Percentiles rank a stretch among this genome's conserved stretches.
Conservation (phyloP, 2,329 filamentous ascomycete genomes). For the Cladosporium oxysporum region DNA sequence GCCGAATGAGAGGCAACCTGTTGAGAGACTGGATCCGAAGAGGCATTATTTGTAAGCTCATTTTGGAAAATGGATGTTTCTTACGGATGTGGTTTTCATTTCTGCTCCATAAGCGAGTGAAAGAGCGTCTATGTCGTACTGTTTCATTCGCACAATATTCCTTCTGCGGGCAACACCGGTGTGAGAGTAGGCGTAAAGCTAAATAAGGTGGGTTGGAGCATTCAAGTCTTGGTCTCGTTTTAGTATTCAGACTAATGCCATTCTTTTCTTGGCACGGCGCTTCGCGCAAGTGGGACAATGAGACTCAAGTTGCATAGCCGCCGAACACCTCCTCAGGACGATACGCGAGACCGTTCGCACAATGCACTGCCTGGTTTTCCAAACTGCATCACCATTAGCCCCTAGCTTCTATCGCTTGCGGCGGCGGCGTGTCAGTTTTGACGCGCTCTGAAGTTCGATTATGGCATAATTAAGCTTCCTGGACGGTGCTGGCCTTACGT, state of each 20-base stretch:
- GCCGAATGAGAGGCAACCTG: slow-evolving; percentile 5
- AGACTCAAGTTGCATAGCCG: neutral
- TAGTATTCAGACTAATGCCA: neutral
- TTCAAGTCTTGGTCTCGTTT: neutral
- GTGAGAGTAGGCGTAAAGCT: too few relatives aligned
- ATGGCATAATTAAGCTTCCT: neutral
- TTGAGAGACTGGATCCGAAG: neutral
- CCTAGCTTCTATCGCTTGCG: neutral
- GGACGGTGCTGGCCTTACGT: neutral
- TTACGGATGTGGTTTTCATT: too few relatives aligned
- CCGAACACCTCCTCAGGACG: neutral
- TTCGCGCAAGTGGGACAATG: neutral
- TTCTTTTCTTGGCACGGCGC: neutral
- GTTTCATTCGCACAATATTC: too few relatives aligned
- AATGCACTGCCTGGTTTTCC: neutral
- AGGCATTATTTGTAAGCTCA: neutral
- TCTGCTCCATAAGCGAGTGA: too few relatives aligned
- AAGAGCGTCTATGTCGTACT: too few relatives aligned
- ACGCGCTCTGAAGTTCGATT: neutral
- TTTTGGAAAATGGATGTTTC: too few relatives aligned
- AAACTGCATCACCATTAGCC: neutral
- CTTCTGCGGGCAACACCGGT: too few relatives aligned
- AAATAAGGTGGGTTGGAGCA: too few relatives aligned
- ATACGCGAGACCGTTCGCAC: neutral
- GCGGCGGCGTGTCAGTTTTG: neutral